Evolutionary conservation across 2,329 filamentous ascomycete genomes (phyloP), one percentile per base, ranked within the genome.

Genomic region (Beauveria sp.): DNA sequence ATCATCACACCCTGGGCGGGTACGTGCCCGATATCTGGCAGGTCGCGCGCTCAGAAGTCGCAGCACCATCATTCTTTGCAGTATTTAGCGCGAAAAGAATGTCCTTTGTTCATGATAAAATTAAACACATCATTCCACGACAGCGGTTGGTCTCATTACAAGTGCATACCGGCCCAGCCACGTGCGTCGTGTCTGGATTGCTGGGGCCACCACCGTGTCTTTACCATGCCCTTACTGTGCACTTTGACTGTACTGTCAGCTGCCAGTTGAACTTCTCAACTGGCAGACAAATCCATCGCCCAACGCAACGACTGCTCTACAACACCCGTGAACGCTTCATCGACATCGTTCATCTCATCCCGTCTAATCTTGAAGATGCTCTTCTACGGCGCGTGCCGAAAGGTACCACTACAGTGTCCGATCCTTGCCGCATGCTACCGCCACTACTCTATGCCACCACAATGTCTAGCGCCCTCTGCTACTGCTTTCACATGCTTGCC

Each of bases 401-500:
- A 58, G 46, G 46, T 49, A 57, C 22, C 20, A 14, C 26, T 49
- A 5, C 50, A 1, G 26, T 58, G 56, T 10, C 43, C 24, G 28
- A n/a, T 14, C 54, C 53, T 57, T 38, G 43, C 54, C 42, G 54
- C 42, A 24, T 24, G 20, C 28, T 58, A 58, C 22, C 56, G 34
- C 56, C 46, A 43, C 46, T 38, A 51, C 28, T 42, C 22, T 56
- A 9, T 46, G 38, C 52, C 52, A 24, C 52, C 34, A 38, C 10
- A 14, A 38, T 6, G 12, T 16, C 8, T 28, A 8, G 26, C 26
- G 26, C 9, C 7, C 28, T 28, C 8, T 26, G 30, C 18, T 18
- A 40, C 10, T 45, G 46, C 34, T 46, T 60, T 60, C 57, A 60
- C 57, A 60, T 60, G 57, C 57, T 60, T 34, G 38, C 8, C 26